Evolutionary conservation across 2,329 filamentous ascomycete genomes (phyloP).

Genomic region (Trichoderma sp.): DNA sequence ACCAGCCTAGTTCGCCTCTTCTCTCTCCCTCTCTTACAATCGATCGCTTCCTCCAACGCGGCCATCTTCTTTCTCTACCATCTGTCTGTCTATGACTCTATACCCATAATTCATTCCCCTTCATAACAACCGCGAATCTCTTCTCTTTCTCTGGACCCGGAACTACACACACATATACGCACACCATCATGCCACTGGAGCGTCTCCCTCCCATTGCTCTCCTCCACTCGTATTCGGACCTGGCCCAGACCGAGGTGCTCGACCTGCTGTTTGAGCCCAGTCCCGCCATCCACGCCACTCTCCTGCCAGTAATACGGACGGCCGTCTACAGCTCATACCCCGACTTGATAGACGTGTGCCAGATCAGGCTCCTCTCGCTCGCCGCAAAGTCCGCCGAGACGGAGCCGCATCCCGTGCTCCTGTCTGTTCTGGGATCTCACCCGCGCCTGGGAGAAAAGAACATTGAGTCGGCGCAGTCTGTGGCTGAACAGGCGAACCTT

Average conservation of each 20-base stretch:
- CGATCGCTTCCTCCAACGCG: background rate
- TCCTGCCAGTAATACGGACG: conserved; percentile 64
- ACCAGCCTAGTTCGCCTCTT: background rate
- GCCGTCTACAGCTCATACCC: conserved; percentile 65
- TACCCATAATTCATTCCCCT: background rate
- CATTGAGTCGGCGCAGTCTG: conserved; percentile 78
- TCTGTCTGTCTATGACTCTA: background rate
- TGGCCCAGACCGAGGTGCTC: conserved; percentile 59
- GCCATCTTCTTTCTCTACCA: background rate
- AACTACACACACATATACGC: background rate
- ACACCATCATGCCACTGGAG: conserved; percentile 27
- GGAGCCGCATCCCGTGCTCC: conserved; percentile 56
- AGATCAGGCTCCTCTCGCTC: conserved; percentile 62
- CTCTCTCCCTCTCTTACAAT: background rate
- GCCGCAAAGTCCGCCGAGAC: conserved; percentile 49
- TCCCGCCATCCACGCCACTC: conserved; percentile 69
- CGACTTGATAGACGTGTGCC: conserved; percentile 67
- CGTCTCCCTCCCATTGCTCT: conserved; percentile 58
- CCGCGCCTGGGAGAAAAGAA: conserved; percentile 80
- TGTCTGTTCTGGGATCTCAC: conserved; percentile 76
- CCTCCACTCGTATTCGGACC: conserved; percentile 57
- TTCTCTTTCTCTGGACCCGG: background rate
- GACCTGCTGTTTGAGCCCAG: conserved; percentile 87
- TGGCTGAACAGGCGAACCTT: conserved; percentile 79
- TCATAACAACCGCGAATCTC: background rate